A percentile compares a stretch with the other conserved stretches of the same genome.
phyloP scores from a whole-genome alignment of 2,329 filamentous ascomycete genomes.

The Clonostachys solani region DNA sequence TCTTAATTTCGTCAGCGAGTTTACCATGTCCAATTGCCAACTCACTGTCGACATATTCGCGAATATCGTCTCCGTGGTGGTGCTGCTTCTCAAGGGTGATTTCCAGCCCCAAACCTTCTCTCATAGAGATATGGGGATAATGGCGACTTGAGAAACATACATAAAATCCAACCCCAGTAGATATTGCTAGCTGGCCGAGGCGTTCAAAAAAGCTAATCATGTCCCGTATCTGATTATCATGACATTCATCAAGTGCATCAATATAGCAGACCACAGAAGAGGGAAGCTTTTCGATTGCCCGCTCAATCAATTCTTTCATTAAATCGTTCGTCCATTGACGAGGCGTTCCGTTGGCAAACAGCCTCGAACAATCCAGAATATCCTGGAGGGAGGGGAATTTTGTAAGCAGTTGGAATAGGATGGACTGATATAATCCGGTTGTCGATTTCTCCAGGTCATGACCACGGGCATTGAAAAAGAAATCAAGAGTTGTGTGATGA shows the following conservation, averaged over 20 bases:
- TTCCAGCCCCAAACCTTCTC: constrained; percentile 12
- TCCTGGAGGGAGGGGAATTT: constrained; percentile 22
- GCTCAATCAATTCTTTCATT: not conserved
- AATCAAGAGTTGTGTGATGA: constrained; percentile 20
- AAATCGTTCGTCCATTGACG: not conserved
- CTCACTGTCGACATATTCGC: constrained; percentile 8
- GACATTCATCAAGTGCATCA: not conserved
- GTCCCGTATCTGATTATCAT: not conserved
- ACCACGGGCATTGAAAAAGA: constrained; percentile 47
- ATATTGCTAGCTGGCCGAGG: constrained; percentile 8
- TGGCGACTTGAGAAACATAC: constrained; percentile 39
- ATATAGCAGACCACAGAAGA: not conserved
- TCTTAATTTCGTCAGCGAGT: not conserved
- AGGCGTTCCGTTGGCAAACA: not conserved
- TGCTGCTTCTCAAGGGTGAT: constrained; percentile 11
- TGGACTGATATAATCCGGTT: constrained; percentile 42
- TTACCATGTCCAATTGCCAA: constrained; percentile 1
- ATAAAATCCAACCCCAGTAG: constrained; percentile 11
- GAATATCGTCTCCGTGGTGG: constrained; percentile 15
- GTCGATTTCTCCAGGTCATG: constrained; percentile 33
- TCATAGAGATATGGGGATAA: constrained; percentile 32
- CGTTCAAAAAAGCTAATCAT: not conserved
- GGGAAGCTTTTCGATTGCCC: too few species aligned
- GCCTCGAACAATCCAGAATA: constrained; percentile 4
- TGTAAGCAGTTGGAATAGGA: constrained; percentile 37